Percentiles rank a stretch among this genome's conserved stretches.
Evolutionary conservation across 2,329 filamentous ascomycete genomes (phyloP).

Genomic region (Calonectria pseudoturangicola): DNA sequence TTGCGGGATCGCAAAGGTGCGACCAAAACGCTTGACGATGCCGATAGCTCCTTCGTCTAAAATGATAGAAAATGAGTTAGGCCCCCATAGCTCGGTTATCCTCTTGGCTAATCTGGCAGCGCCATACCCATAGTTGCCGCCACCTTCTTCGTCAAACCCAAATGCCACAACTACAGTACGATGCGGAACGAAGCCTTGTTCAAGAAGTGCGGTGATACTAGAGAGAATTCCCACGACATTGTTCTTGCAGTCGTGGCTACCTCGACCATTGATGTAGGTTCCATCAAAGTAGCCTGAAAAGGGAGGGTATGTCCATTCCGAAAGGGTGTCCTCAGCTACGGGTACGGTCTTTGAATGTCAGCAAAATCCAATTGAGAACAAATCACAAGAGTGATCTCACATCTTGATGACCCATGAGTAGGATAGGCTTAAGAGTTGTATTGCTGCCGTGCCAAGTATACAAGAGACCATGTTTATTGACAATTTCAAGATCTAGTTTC

Average conservation of each 20-base stretch:
- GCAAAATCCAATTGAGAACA: not conserved
- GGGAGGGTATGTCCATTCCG: constrained; percentile 1
- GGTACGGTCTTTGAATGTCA: constrained; percentile 7
- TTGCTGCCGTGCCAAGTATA: constrained; percentile 16
- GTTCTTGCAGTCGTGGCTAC: constrained; percentile 19
- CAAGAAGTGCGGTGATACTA: constrained; percentile 8
- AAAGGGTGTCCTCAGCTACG: constrained; percentile 1
- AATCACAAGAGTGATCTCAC: not conserved
- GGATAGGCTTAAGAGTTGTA: not conserved
- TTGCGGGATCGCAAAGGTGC: constrained; percentile 6
- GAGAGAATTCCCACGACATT: constrained; percentile 2
- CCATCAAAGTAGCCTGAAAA: constrained; percentile 15
- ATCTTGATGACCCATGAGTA: constrained; percentile 7
- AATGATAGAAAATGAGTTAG: constrained; percentile 15
- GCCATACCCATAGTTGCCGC: not conserved
- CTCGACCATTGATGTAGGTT: constrained; percentile 7
- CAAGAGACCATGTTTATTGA: constrained; percentile 6
- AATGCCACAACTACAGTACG: constrained; percentile 7
- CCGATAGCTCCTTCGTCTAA: not conserved
- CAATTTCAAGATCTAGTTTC: constrained; percentile 1
- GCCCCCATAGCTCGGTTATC: not conserved
- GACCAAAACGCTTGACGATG: constrained; percentile 12
- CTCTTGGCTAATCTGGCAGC: not conserved
- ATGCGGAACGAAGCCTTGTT: constrained; percentile 13
- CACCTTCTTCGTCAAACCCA: constrained; percentile 12